A percentile compares a stretch with the other conserved stretches of the same genome.
Conservation (phyloP, 2,329 filamentous ascomycete species). For the Colletotrichum sp. region DNA sequence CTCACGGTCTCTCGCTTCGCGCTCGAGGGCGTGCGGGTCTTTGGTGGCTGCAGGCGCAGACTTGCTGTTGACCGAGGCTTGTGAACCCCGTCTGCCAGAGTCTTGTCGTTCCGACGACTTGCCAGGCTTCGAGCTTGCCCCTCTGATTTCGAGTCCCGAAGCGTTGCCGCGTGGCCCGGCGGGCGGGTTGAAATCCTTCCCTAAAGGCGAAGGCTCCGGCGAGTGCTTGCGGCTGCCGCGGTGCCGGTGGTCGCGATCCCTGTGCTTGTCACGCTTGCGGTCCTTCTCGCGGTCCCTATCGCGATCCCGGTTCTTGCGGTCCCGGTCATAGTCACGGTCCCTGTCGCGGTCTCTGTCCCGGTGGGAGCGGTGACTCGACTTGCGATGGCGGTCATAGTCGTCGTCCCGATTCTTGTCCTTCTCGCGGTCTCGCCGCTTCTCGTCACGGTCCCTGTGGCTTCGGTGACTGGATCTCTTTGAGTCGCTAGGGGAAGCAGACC, state of each 20-base stretch:
- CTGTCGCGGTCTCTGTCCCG: conserved; percentile 47
- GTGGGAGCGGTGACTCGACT: conserved; percentile 45
- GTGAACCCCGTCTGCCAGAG: conserved; percentile 39
- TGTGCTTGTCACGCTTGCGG: conserved; percentile 42
- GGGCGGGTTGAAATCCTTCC: conserved; percentile 47
- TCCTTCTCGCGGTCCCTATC: conserved; percentile 31
- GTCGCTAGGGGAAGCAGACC: conserved; percentile 69
- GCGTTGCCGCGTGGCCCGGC: conserved; percentile 38
- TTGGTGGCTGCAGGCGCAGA: conserved; percentile 30
- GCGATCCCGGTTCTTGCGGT: conserved; percentile 42
- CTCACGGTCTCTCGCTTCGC: conserved; percentile 70
- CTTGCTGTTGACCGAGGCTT: conserved; percentile 33
- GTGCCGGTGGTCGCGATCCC: conserved; percentile 43
- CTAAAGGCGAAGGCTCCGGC: conserved; percentile 34
- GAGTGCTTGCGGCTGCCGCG: conserved; percentile 36
- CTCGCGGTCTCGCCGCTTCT: conserved; percentile 46
- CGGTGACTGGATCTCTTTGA: conserved; percentile 63
- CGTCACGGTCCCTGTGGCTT: conserved; percentile 62
- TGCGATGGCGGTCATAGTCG: conserved; percentile 48
- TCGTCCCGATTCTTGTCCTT: conserved; percentile 52
- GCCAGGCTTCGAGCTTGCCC: conserved; percentile 29
- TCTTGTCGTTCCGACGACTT: conserved; percentile 26
- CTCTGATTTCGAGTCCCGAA: conserved; percentile 43
- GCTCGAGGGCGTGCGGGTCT: conserved; percentile 73
- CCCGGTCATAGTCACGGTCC: conserved; percentile 39